Evolutionary conservation across 495 filamentous ascomycete species (phyloP).

Genomic region (Neurospora sp.): DNA sequence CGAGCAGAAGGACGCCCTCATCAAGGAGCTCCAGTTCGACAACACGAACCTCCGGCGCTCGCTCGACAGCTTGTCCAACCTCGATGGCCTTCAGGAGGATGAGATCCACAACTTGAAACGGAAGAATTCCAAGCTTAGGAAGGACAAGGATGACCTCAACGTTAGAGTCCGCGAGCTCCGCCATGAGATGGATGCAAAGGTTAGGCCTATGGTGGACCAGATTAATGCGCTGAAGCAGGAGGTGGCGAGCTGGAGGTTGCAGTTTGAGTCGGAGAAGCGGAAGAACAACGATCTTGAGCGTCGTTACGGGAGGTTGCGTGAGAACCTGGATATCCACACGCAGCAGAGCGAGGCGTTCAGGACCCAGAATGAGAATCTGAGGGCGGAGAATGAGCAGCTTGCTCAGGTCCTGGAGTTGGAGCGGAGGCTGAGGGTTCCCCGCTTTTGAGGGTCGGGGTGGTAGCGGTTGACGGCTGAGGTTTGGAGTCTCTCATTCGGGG

Average conservation of each 20-base stretch:
- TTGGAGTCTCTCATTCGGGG: background rate
- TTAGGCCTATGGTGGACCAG: background rate
- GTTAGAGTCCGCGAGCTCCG: constrained; percentile 5
- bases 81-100: constrained; percentile 8
- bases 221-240: constrained; percentile 6
- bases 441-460: background rate
- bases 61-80: constrained; percentile 10
- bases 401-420: background rate
- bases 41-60: constrained; percentile 19
- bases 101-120: constrained; percentile 10
- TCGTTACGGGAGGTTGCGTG: constrained; percentile 1
- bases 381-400: background rate
- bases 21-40: constrained; percentile 11
- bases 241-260: constrained; percentile 7
- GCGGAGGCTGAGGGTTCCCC: background rate
- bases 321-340: constrained; percentile 2
- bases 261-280: constrained; percentile 6
- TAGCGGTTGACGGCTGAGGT: background rate
- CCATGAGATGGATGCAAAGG: constrained; percentile 3
- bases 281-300: constrained; percentile 5
- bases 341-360: constrained; percentile 10
- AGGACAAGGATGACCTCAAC: constrained; percentile 10
- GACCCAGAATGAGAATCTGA: background rate
- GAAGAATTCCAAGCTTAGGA: constrained; percentile 12
- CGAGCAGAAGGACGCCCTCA: constrained; percentile 1